These are phyloP conservation scores for Penicillium rolfsii DNA, from an alignment of 2,329 filamentous ascomycete species.

Conservation along the genomic window DNA sequence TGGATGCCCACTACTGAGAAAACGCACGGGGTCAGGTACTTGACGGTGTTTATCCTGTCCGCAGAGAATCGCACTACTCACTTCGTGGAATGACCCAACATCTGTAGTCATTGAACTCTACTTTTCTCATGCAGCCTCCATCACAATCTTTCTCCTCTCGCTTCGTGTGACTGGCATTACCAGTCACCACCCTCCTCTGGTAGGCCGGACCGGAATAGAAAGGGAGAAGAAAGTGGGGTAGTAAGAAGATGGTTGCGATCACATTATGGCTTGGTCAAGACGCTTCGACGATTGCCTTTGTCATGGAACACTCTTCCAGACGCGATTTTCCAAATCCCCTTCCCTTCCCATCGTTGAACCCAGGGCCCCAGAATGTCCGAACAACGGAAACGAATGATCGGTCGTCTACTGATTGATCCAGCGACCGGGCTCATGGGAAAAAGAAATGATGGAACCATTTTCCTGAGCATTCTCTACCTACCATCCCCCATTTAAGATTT, in stretches of 20 bases:
- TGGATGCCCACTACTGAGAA: neutral
- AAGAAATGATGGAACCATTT: neutral
- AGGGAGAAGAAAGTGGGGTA: neutral
- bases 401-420: constrained; percentile 3
- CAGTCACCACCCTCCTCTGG: neutral
- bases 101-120: neutral
- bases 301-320: neutral
- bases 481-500: neutral
- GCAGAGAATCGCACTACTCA: neutral
- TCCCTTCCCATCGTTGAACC: neutral
- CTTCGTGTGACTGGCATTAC: constrained; percentile 6
- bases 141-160: constrained; percentile 11
- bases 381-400: neutral
- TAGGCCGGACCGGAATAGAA: neutral
- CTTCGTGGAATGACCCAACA: neutral
- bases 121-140: constrained; percentile 14
- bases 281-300: neutral
- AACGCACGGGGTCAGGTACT: neutral
- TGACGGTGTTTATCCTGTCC: neutral
- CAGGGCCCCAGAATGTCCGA: neutral
- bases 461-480: neutral
- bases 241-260: neutral
- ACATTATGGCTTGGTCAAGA: neutral
- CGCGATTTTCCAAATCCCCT: neutral
- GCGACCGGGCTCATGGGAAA: constrained; percentile 18